phyloP scores from a whole-genome alignment of 2,329 filamentous ascomycete genomes.

The Penicillium vulpinum region DNA sequence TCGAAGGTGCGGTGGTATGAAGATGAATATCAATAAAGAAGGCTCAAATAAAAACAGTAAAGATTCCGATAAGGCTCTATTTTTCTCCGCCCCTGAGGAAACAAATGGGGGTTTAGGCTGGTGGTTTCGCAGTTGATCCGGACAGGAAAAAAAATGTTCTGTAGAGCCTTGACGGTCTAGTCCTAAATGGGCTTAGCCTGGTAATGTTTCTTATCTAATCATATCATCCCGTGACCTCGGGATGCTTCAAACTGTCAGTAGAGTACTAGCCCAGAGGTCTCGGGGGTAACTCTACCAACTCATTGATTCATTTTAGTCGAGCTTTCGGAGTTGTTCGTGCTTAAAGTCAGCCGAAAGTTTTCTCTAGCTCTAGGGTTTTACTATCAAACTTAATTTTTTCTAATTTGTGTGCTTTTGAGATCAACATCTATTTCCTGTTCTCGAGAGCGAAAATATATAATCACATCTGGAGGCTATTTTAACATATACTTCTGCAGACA shows the following conservation, averaged over 20 bases:
- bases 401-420: background rate
- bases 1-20: slow-evolving; percentile 17
- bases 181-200: slow-evolving; percentile 30
- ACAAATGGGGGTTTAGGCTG: slow-evolving; percentile 28
- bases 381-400: background rate
- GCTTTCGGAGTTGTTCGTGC: background rate
- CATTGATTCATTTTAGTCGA: background rate
- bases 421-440: too few species aligned
- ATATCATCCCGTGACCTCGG: slow-evolving; percentile 2
- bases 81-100: slow-evolving; percentile 20
- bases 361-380: too few species aligned
- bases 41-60: slow-evolving; percentile 3
- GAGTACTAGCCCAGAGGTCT: background rate
- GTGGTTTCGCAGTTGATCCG: slow-evolving; percentile 30
- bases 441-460: background rate
- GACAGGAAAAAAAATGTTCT: slow-evolving; percentile 47
- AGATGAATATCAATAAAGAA: background rate
- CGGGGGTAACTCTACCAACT: background rate
- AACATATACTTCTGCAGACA: background rate
- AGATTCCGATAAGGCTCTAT: slow-evolving; percentile 10
- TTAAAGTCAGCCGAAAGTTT: rapidly evolving
- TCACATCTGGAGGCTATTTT: too few species aligned
- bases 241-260: background rate
- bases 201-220: slow-evolving; percentile 37
- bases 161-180: slow-evolving; percentile 38